phyloP scores from a whole-genome alignment of 371 early-diverging fungal genomes.

The Amoeboradix gromovi region DNA sequence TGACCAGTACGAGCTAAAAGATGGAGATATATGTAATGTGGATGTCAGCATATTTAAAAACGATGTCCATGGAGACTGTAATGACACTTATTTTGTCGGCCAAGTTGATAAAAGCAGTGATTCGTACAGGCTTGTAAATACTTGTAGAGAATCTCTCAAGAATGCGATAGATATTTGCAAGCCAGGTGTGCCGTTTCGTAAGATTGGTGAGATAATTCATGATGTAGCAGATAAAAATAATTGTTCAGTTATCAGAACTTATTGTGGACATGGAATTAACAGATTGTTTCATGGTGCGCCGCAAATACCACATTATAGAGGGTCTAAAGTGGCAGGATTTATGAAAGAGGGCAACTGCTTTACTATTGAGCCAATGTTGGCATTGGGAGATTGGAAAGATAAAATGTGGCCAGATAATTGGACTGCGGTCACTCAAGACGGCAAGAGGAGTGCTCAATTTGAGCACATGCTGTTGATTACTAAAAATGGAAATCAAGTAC shows the following conservation, averaged over 20 bases:
- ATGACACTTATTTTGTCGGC: conserved; percentile 57
- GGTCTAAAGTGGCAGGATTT: conserved; percentile 71
- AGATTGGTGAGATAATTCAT: conserved; percentile 63
- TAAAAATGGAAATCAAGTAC: conserved; percentile 61
- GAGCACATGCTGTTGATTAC: conserved; percentile 87
- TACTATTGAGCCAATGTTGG: conserved; percentile 92
- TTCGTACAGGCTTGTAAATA: conserved; percentile 26
- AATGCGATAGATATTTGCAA: conserved; percentile 57
- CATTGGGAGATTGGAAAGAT: conserved; percentile 30
- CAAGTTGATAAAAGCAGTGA: conserved; percentile 40
- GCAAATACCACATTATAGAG: conserved; percentile 65
- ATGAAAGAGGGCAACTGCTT: conserved; percentile 59
- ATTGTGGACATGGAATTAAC: conserved; percentile 74
- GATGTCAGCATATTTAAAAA: conserved; percentile 59
- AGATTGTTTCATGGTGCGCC: conserved; percentile 40
- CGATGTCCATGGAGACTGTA: conserved; percentile 71
- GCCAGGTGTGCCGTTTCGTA: conserved; percentile 65
- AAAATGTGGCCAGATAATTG: conserved; percentile 19
- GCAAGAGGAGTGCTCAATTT: conserved; percentile 89
- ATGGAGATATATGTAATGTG: conserved; percentile 73
- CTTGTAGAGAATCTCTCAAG: conserved; percentile 47
- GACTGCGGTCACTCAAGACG: conserved; percentile 69
- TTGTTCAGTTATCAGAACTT: conserved; percentile 65
- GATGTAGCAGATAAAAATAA: conserved; percentile 45
- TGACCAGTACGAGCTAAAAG: conserved; percentile 43